Evolutionary conservation across 345 rosid species (phyloP), one percentile per base, ranked within the genome.

Genomic region (Pistacia integerrima): DNA sequence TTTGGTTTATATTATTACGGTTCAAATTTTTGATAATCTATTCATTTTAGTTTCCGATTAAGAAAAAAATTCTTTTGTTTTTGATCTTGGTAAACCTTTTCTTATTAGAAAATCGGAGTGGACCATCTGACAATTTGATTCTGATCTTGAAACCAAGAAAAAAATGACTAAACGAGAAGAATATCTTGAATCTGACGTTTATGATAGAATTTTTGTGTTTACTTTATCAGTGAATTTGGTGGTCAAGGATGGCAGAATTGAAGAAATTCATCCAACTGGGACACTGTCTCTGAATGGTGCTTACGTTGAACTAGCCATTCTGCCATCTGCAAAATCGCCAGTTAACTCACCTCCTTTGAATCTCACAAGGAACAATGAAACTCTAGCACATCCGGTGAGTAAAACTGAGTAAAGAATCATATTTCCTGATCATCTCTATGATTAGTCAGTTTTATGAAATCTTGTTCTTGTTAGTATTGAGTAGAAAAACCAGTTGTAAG

Each of bases 181-280:
- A 12, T 44, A 46, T 48, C 49, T 20, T 48, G 36, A 22, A 46
- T 48, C 55, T 20, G 20, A 46, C 70, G 4, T 0, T 6, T 38
- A 17, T 33, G 64, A 70, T 60, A 72, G 13, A 28, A 11, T 65
- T 74, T 20, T 64, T 16, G 17, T 8, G 33, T 44, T 52, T 64
- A 38, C 48, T 22, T 30, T 67, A n/a, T 63, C 85, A 78, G 87
- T 76, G 49, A 74, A 68, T 25, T 4, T 78, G 76, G 74, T 6
- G 81, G 64, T 77, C 70, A 77, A 83, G 67, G 82, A 81, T 64
- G 82, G 87, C 3, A 68, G 70, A 44, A 54, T 77, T 5, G 69
- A 25, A 30, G 80, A 61, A 66, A 67, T 67, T 71, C 70, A 56
- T 52, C 72, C 30, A 4, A 54, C 73, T 44, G 63, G 20, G 75